A percentile compares a stretch with the other conserved stretches of the same genome.
These are phyloP conservation scores for Pholiota microspora DNA, from an alignment of 768 basidiomycete genomes.

Conservation along the genomic window DNA sequence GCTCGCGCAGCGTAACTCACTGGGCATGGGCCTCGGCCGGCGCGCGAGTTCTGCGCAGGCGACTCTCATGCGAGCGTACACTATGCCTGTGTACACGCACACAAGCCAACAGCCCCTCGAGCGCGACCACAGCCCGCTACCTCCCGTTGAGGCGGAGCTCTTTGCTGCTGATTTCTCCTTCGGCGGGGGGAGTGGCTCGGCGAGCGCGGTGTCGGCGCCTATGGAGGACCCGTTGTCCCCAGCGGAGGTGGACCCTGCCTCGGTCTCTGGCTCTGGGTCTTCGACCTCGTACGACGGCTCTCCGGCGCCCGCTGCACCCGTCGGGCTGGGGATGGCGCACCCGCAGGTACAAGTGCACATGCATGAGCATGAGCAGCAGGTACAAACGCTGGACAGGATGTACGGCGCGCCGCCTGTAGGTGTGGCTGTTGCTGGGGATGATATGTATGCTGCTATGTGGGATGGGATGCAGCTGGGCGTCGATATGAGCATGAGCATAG, in stretches of 20 bases:
- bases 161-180: conserved; percentile 16
- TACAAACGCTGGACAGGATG: neutral
- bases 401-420: too few species aligned
- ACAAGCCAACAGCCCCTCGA: conserved; percentile 4
- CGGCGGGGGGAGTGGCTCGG: too few species aligned
- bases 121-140: conserved; percentile 16
- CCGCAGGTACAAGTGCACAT: neutral
- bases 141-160: conserved; percentile 14
- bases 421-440: neutral
- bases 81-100: conserved; percentile 5
- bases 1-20: conserved; percentile 7
- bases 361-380: neutral
- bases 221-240: too few species aligned
- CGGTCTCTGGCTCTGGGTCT: neutral
- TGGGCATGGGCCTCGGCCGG: conserved; percentile 7
- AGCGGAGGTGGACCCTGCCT: neutral
- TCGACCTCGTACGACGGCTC: neutral
- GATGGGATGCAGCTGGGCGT: too few species aligned
- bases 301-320: neutral
- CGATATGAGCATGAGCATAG: neutral
- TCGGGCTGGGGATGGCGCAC: neutral
- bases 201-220: too few species aligned
- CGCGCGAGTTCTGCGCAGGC: conserved; percentile 16
- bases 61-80: conserved; percentile 13
- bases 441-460: neutral